Conservation (phyloP, 352 stramenopile species). For the Thalassiosira livingstoniorum region DNA sequence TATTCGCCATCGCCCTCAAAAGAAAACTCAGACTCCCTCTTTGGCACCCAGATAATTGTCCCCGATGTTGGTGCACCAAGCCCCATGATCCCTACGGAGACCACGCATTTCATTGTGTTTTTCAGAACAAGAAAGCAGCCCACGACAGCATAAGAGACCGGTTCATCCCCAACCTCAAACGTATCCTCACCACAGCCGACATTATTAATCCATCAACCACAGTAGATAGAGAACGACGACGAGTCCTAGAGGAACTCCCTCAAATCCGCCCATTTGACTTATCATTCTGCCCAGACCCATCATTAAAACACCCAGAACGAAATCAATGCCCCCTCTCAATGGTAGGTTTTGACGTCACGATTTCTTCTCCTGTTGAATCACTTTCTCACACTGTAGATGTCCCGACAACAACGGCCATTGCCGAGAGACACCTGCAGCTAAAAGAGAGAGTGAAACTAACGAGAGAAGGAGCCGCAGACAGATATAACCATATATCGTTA, state of each 20-base stretch:
- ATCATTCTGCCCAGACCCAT: constrained; percentile 1
- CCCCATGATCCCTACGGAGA: neutral
- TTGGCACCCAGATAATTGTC: neutral
- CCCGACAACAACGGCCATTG: too few relatives aligned
- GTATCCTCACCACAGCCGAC: neutral
- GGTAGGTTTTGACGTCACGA: constrained; percentile 8
- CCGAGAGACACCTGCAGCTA: neutral
- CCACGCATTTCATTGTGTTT: too few relatives aligned
- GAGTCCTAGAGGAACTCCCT: neutral
- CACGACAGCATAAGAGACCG: neutral
- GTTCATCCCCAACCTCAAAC: neutral
- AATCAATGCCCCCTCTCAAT: neutral
- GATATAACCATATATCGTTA: too few relatives aligned
- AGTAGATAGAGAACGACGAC: neutral
- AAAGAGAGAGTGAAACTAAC: too few relatives aligned
- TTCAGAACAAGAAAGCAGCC: neutral
- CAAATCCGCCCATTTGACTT: neutral
- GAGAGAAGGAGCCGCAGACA: too few relatives aligned
- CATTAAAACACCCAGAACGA: neutral
- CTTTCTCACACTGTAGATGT: too few relatives aligned
- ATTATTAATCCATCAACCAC: neutral
- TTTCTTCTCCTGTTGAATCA: too few relatives aligned
- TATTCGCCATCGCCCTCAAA: neutral
- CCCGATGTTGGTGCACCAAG: neutral
- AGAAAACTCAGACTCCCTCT: neutral